Evolutionary conservation across 306 rosid genomes (phyloP).

Genomic region (Mimosa pudica): DNA sequence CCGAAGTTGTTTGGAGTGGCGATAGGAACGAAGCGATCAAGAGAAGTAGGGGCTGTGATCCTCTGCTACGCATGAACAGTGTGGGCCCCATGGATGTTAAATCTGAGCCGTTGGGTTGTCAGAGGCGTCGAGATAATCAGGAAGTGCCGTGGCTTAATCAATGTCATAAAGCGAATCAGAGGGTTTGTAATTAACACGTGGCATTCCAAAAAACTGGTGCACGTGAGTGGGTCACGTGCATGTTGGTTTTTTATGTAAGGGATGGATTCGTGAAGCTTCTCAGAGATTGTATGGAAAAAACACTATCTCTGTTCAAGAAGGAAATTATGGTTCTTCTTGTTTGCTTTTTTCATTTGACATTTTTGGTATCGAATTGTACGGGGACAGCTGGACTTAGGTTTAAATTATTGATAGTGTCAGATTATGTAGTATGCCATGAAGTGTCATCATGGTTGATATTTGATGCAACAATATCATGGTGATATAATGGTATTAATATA

Average conservation of each 20-base stretch:
- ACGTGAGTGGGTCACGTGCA: constrained; percentile 47
- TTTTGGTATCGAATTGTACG: constrained; percentile 7
- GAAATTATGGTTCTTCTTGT: constrained; percentile 2
- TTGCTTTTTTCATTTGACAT: neutral
- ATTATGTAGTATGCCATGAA: neutral
- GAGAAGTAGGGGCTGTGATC: constrained; percentile 52
- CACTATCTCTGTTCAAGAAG: constrained; percentile 27
- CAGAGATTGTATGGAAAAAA: constrained; percentile 20
- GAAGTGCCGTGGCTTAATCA: constrained; percentile 62
- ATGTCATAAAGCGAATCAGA: constrained; percentile 50
- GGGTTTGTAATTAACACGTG: constrained; percentile 57
- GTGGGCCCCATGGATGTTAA: constrained; percentile 42
- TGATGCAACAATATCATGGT: neutral
- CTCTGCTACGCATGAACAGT: constrained; percentile 49
- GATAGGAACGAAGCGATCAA: constrained; percentile 61
- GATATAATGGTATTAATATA: neutral
- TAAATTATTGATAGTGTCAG: neutral
- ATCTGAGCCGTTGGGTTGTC: constrained; percentile 61
- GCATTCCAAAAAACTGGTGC: neutral
- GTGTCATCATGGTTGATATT: neutral
- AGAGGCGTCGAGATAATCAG: constrained; percentile 31
- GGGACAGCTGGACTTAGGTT: constrained; percentile 26
- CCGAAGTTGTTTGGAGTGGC: constrained; percentile 74
- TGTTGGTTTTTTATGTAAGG: constrained; percentile 42
- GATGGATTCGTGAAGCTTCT: constrained; percentile 65